A percentile compares a stretch with the other conserved stretches of the same genome.
Evolutionary conservation across 140 eudicot species (phyloP).

Genomic region (Erigeron philadelphicus): DNA sequence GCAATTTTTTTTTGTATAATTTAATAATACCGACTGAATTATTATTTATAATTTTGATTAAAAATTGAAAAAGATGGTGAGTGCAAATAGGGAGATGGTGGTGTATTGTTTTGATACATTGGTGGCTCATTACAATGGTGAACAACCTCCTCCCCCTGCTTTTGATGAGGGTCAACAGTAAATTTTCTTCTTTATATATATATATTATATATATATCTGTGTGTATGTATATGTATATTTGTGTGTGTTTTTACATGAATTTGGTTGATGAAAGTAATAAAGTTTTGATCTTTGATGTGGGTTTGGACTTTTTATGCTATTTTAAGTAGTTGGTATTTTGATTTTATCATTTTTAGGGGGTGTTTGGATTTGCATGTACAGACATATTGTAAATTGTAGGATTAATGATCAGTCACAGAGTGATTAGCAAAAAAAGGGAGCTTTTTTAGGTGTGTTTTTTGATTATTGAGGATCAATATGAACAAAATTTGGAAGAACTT

Average conservation of each 20-base stretch:
- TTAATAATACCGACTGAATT: slow-evolving; percentile 19
- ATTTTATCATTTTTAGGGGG: not conserved
- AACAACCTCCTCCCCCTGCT: slow-evolving; percentile 73
- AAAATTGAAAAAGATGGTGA: slow-evolving; percentile 44
- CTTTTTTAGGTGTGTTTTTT: not conserved
- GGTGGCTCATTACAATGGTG: slow-evolving; percentile 71
- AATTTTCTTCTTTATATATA: not conserved
- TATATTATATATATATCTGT: not conserved
- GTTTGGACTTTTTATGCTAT: not conserved
- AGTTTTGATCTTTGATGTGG: slow-evolving; percentile 1
- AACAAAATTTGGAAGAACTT: not conserved
- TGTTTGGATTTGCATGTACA: not conserved
- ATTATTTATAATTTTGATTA: not conserved
- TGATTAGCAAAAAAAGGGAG: not conserved
- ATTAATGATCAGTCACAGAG: not conserved
- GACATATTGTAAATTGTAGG: not conserved
- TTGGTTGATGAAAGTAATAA: not conserved
- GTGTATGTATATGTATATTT: not conserved
- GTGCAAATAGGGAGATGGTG: slow-evolving; percentile 86
- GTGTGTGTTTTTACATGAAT: not conserved
- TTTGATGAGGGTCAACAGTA: slow-evolving; percentile 84
- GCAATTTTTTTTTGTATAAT: not conserved
- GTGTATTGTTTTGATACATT: slow-evolving; percentile 90
- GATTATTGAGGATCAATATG: not conserved
- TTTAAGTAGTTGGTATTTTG: slow-evolving; percentile 8